A percentile compares a stretch with the other conserved stretches of the same genome.
phyloP scores from a whole-genome alignment of 345 rosid genomes.

The Orychophragmus violaceus region DNA sequence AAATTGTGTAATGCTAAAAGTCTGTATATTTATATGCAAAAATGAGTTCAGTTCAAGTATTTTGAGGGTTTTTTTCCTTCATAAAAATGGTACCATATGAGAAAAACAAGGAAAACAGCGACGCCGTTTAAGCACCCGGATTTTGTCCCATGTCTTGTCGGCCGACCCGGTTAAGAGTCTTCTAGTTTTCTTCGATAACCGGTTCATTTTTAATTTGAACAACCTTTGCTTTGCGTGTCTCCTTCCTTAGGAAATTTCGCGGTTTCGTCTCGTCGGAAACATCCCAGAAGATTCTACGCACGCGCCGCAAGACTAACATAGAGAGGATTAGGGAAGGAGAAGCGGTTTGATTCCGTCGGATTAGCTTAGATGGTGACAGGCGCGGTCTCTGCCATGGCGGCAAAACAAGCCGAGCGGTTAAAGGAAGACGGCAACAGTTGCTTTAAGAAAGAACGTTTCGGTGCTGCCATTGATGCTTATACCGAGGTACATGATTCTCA shows the following conservation, averaged over 20 bases:
- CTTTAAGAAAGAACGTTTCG: slow-evolving; percentile 56
- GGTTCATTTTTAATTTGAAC: neutral
- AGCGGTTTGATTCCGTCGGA: neutral
- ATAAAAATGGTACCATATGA: too few species aligned
- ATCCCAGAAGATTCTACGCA: slow-evolving; percentile 5
- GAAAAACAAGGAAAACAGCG: neutral
- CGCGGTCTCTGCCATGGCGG: slow-evolving; percentile 30
- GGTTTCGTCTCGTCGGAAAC: slow-evolving; percentile 17
- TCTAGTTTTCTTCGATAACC: neutral
- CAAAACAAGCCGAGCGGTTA: slow-evolving; percentile 66
- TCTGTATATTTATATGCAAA: too few species aligned
- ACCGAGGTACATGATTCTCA: slow-evolving; percentile 48
- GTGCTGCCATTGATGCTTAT: slow-evolving; percentile 91
- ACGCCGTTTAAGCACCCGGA: neutral
- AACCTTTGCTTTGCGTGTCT: neutral
- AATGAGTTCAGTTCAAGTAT: too few species aligned
- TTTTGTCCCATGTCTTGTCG: neutral
- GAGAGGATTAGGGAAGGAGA: neutral
- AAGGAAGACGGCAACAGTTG: slow-evolving; percentile 56
- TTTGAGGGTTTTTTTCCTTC: too few species aligned
- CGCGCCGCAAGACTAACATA: neutral
- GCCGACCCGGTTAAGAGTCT: slow-evolving; percentile 13
- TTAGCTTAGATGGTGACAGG: slow-evolving; percentile 31
- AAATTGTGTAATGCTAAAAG: too few species aligned
- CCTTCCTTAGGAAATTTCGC: slow-evolving; percentile 15